These are phyloP conservation scores for Zygotorulaspora florentina DNA, from an alignment of 805 yeast genomes.

Conservation along the genomic window DNA sequence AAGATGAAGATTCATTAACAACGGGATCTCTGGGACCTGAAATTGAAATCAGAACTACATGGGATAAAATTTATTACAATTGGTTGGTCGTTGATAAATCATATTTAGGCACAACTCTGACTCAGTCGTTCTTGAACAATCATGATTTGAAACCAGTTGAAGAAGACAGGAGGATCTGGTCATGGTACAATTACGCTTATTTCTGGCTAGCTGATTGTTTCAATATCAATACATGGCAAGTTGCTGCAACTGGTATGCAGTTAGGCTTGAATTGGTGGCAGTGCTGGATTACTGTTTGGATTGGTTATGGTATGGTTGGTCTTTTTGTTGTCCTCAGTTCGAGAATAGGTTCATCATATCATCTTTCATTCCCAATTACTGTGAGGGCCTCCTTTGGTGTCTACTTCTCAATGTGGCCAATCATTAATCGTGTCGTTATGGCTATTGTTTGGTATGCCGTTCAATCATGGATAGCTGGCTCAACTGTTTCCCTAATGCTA, in stretches of 20 bases:
- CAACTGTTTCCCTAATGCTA: slow-evolving; percentile 75
- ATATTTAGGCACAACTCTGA: slow-evolving; percentile 42
- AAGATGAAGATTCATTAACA: slow-evolving; percentile 5
- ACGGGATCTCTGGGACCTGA: slow-evolving; percentile 8
- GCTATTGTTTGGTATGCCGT: slow-evolving; percentile 86
- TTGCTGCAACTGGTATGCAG: slow-evolving; percentile 78
- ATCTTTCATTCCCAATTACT: slow-evolving; percentile 79
- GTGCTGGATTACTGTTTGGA: slow-evolving; percentile 83
- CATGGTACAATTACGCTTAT: slow-evolving; percentile 72
- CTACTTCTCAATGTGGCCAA: slow-evolving; percentile 85
- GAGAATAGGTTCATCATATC: slow-evolving; percentile 76
- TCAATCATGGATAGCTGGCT: slow-evolving; percentile 80
- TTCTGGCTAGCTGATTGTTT: slow-evolving; percentile 90
- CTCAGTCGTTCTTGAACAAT: slow-evolving; percentile 67
- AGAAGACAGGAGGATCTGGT: slow-evolving; percentile 71
- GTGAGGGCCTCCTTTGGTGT: slow-evolving; percentile 81
- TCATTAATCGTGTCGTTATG: slow-evolving; percentile 83
- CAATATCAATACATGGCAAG: slow-evolving; percentile 87
- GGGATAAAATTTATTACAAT: slow-evolving; percentile 25
- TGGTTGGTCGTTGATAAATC: slow-evolving; percentile 27
- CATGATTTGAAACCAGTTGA: slow-evolving; percentile 79
- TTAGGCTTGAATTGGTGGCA: slow-evolving; percentile 88
- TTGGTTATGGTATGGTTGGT: slow-evolving; percentile 72
- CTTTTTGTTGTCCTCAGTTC: slow-evolving; percentile 66
- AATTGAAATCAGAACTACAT: slow-evolving; percentile 10